Base-by-base conservation (phyloP, 73 alveolate genomes). In the Chromera velia region DNA sequence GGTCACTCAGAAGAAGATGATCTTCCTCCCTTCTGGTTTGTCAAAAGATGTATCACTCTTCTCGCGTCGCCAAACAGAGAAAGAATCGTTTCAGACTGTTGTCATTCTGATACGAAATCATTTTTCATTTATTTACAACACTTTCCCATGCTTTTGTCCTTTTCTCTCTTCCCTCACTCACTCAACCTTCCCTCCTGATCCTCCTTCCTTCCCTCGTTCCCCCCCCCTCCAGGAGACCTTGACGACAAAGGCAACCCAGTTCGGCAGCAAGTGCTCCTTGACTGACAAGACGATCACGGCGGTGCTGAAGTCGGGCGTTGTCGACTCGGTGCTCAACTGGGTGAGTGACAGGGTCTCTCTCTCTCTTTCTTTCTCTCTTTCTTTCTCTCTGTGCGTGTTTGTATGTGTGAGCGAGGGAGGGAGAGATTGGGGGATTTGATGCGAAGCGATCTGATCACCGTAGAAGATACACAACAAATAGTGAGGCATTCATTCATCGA, bases 181-280 rank as follows among this genome's bases (percentile, higher is more conserved):
- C n/a, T n/a, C n/a, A n/a, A n/a, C n/a, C n/a, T n/a, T n/a, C n/a
- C 55, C 13, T 13, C 13, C 55, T 40, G 22, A 7, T 13, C 13
- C 55, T 40, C 55, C 13, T 13, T 40, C 55, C 13, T 4, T 40
- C 22, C 13, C 22, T 40, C 22, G 4, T 4, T 40, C 55, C 13
- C 55, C 13, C 55, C 13, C 22, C 13, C 22, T 40, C 27, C 33
- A 77, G 84, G 99, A 97, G 91, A 95, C 99, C 1, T 74, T 97
- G 72, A 97, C 99, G 19, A 82, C 96, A 27, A 94, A 92, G 89
- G 87, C 87, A 70, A 82, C 90, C 47, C 75, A 86, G 73, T 97
- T 97, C 74, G 99, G 99, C 17, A 86, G 96, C 32, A 92, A 90
- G 69, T 95, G 97, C 78, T 96, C 94, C 66, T 76, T 97, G 33